Conservation (phyloP, 257 asterid genomes). For the Linaria vulgaris region DNA sequence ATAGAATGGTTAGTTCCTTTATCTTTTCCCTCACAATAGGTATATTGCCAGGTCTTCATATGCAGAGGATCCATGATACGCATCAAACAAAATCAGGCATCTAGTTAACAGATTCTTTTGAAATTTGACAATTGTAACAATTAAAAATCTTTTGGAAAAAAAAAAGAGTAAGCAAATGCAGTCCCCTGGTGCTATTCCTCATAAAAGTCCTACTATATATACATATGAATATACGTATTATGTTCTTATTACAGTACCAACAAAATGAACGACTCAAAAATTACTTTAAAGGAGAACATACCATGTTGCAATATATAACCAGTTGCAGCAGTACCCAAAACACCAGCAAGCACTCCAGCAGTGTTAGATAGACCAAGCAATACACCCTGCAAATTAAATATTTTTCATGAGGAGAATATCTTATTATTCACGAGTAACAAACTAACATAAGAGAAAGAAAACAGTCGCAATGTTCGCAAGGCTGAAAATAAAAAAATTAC, state of each 20-base stretch:
- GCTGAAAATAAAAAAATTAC: background rate
- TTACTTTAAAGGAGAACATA: conserved; percentile 26
- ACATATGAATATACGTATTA: too few species aligned
- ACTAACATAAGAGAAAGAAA: background rate
- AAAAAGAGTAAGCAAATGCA: too few species aligned
- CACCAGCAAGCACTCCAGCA: conserved; percentile 95
- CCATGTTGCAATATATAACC: conserved; percentile 95
- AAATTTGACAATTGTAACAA: too few species aligned
- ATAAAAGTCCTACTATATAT: too few species aligned
- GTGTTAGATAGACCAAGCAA: conserved; percentile 87
- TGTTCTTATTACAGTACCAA: background rate
- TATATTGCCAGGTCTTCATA: too few species aligned
- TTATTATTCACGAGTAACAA: background rate
- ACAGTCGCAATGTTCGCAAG: background rate
- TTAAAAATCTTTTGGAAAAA: too few species aligned
- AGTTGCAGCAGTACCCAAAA: conserved; percentile 86
- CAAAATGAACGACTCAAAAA: background rate
- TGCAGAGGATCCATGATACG: too few species aligned
- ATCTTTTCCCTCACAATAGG: too few species aligned
- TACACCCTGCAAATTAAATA: conserved; percentile 62
- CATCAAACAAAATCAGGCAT: too few species aligned
- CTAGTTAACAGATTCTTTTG: too few species aligned
- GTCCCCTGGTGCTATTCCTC: too few species aligned
- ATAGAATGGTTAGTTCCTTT: too few species aligned
- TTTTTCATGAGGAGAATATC: background rate